Evolutionary conservation across 495 filamentous ascomycete genomes (phyloP).

Genomic region (Polyplosphaeria fusca): DNA sequence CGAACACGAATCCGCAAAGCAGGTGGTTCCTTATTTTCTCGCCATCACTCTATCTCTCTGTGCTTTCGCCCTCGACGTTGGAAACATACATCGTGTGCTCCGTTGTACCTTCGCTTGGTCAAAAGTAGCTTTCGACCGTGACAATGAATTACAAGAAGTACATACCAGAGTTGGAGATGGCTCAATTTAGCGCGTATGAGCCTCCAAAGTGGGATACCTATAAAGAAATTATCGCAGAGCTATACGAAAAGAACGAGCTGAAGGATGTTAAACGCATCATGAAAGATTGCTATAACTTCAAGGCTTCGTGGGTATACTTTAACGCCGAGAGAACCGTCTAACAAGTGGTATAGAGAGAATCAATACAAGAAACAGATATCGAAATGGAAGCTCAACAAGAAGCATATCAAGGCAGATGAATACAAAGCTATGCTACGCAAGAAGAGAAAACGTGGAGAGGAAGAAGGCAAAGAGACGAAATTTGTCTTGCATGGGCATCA

Average conservation of each 20-base stretch:
- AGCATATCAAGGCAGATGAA: background rate
- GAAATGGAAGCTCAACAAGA: background rate
- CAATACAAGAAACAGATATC: background rate
- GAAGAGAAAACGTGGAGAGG: background rate
- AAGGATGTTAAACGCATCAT: background rate
- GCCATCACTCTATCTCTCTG: too few species aligned
- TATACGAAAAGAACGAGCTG: background rate
- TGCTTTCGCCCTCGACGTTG: too few species aligned
- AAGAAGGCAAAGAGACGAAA: background rate
- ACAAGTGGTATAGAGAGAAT: background rate
- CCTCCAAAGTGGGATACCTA: background rate
- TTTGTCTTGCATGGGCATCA: background rate
- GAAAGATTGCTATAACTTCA: background rate
- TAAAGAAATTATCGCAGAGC: background rate
- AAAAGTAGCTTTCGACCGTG: too few species aligned
- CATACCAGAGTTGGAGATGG: too few species aligned
- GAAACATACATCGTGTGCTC: too few species aligned
- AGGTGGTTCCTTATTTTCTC: too few species aligned
- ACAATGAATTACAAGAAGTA: too few species aligned
- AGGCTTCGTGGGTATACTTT: background rate
- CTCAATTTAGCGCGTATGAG: too few species aligned
- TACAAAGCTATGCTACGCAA: conserved; percentile 3
- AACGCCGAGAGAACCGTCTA: background rate
- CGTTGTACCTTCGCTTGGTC: too few species aligned
- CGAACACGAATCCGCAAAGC: too few species aligned